Percentiles rank a stretch among this genome's conserved stretches.
Evolutionary conservation across 2,329 filamentous ascomycete species (phyloP).

Genomic region (Aspergillus quadricinctus): DNA sequence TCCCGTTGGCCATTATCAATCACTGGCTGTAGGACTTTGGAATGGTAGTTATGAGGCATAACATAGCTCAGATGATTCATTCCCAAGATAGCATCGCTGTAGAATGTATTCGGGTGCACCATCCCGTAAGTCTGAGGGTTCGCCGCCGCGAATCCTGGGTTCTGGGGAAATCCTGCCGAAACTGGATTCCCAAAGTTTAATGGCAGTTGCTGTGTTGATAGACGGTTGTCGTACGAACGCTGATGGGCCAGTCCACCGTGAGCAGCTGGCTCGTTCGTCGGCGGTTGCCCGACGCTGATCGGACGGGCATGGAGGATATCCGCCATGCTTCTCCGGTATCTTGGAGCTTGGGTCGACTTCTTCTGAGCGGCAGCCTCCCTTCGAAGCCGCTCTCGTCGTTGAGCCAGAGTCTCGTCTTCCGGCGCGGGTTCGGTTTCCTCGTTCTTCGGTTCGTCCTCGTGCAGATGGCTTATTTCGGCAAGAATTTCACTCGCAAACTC

Average conservation of each 20-base stretch:
- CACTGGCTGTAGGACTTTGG: conserved; percentile 28
- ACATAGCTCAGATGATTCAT: conserved; percentile 26
- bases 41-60: conserved; percentile 19
- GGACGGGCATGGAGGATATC: conserved; percentile 53
- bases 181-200: conserved; percentile 17
- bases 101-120: conserved; percentile 22
- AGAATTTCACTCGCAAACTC: conserved; percentile 44
- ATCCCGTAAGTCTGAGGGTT: conserved; percentile 24
- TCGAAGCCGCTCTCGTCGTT: conserved; percentile 44
- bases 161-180: conserved; percentile 9
- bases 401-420: conserved; percentile 45
- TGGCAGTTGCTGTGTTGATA: conserved; percentile 30
- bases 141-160: conserved; percentile 15
- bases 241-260: conserved; percentile 15
- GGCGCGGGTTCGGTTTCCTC: conserved; percentile 17
- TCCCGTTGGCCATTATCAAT: conserved; percentile 51
- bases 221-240: conserved; percentile 18
- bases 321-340: conserved; percentile 44
- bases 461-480: conserved; percentile 35
- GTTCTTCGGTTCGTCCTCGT: conserved; percentile 20
- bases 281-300: conserved; percentile 25
- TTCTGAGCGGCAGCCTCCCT: conserved; percentile 31
- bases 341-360: conserved; percentile 21
- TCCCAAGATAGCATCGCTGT: conserved; percentile 24
- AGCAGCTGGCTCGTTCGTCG: conserved; percentile 20